Base-by-base conservation (phyloP, 2,329 filamentous ascomycete species). In the Claviceps capensis region DNA sequence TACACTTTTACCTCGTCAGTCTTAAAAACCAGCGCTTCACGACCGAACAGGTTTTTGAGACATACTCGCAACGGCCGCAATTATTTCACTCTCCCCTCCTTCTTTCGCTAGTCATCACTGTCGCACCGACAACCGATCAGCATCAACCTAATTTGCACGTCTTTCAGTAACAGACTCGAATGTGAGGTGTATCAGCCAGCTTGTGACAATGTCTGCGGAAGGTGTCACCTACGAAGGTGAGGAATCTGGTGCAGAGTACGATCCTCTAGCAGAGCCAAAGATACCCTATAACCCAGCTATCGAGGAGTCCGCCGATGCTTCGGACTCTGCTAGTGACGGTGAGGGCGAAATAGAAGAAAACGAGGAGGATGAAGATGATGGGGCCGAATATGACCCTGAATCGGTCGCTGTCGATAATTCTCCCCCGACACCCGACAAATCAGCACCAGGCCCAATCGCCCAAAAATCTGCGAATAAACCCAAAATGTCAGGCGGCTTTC, bases 401-500 rank as follows among this genome's bases (percentile, higher is more conserved):
- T 78, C 76, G 52, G 69, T 79, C 61, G 69, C 70, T 51, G 66
- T 74, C 56, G 65, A 66, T 26, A 57, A 70, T 65, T 52, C 67
- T 58, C 54, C 65, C 63, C 59, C 76, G 70, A 63, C 59, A 47
- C 50, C 61, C 52, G 61, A 66, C 53, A 58, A 60, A 54, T 52
- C 59, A 44, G 58, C 60, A 47, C 59, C 62, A 40, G 56, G 62
- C 36, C 59, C 60, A 34, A 57, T 58, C 26, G 58, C 60, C 16
- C 65, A 65, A 54, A 61, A 58, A 51, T 58, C 60, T 54, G 38
- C 62, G 4, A 58, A 67, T 54, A 84, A 83, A 65, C 80, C 76
- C 37, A 79, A 79, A 65, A 78, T 73, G 55, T 73, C 76, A 23
- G 78, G 77, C 43, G 78, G 78, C 45, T 82, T 82, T 66, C 67